These are phyloP conservation scores for Candida endomychidarum DNA, from an alignment of 805 yeast genomes.

Conservation along the genomic window DNA sequence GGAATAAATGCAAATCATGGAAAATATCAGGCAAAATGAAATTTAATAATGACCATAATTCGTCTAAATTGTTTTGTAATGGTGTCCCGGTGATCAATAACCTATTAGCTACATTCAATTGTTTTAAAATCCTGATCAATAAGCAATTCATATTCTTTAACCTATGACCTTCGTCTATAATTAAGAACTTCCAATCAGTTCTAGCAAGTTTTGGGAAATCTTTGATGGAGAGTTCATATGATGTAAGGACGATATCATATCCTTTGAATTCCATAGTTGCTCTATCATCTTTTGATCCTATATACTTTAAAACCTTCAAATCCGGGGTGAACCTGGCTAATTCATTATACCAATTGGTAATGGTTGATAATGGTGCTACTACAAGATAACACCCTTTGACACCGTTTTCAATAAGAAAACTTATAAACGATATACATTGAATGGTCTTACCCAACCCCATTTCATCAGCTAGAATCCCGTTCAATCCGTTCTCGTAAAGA, in stretches of 20 bases:
- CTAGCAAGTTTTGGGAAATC: conserved; percentile 48
- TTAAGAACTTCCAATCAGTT: conserved; percentile 71
- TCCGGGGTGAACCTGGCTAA: conserved; percentile 71
- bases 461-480: conserved; percentile 95
- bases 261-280: conserved; percentile 16
- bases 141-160: conserved; percentile 81
- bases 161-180: conserved; percentile 96
- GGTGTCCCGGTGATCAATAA: conserved; percentile 94
- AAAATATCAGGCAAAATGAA: conserved; percentile 92
- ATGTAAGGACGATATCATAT: conserved; percentile 65
- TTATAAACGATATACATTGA: conserved; percentile 78
- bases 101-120: conserved; percentile 66
- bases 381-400: conserved; percentile 75
- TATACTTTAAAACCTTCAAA: conserved; percentile 60
- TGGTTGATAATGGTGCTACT: conserved; percentile 81
- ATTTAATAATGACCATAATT: conserved; percentile 88
- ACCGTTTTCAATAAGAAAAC: conserved; percentile 76
- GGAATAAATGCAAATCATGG: conserved; percentile 84
- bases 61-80: conserved; percentile 84
- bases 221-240: conserved; percentile 75
- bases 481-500: conserved; percentile 87
- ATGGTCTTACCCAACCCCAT: conserved; percentile 97
- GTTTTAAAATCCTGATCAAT: conserved; percentile 69
- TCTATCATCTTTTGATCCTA: conserved; percentile 64
- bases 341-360: conserved; percentile 83